A percentile compares a stretch with the other conserved stretches of the same genome.
Conservation (phyloP, 2,329 filamentous ascomycete species). For the Colletotrichum acutatum region DNA sequence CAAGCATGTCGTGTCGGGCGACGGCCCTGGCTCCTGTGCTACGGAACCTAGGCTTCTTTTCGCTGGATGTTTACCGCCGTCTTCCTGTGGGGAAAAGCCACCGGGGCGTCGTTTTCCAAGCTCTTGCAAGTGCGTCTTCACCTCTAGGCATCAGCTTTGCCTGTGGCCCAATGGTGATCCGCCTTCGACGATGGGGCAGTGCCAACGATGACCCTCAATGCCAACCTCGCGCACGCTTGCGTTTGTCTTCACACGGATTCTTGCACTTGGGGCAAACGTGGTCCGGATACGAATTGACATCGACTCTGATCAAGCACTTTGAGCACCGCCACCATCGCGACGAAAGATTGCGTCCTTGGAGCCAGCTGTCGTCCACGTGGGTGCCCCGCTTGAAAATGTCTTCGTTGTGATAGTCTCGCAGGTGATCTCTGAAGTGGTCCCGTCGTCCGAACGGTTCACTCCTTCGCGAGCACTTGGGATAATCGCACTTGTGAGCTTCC, state of each 20-base stretch:
- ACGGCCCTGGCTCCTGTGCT: slow-evolving; percentile 12
- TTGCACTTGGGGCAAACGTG: slow-evolving; percentile 59
- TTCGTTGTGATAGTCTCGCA: slow-evolving; percentile 66
- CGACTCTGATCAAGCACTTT: slow-evolving; percentile 60
- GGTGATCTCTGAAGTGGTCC: slow-evolving; percentile 68
- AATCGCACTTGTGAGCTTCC: slow-evolving; percentile 62
- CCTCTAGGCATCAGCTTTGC: background rate
- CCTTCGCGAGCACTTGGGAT: slow-evolving; percentile 57
- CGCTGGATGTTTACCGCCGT: slow-evolving; percentile 3
- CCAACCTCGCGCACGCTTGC: slow-evolving; percentile 42
- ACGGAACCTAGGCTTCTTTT: slow-evolving; percentile 19
- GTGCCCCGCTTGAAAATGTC: slow-evolving; percentile 61
- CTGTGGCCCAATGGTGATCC: slow-evolving; percentile 8
- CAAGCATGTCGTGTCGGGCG: slow-evolving; percentile 18
- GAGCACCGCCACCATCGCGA: slow-evolving; percentile 65
- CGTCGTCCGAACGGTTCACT: slow-evolving; percentile 61
- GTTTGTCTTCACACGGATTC: slow-evolving; percentile 55
- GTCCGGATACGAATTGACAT: slow-evolving; percentile 50
- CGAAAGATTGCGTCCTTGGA: slow-evolving; percentile 51
- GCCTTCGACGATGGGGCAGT: slow-evolving; percentile 7
- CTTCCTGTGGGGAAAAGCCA: slow-evolving; percentile 22
- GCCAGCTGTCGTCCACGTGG: slow-evolving; percentile 49
- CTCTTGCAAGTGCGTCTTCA: slow-evolving; percentile 13
- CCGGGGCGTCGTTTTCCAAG: background rate
- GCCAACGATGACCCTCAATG: slow-evolving; percentile 16